Evolutionary conservation across 805 yeast genomes (phyloP), one percentile per base, ranked within the genome.

Genomic region (Nakazawaea wyomingensis): DNA sequence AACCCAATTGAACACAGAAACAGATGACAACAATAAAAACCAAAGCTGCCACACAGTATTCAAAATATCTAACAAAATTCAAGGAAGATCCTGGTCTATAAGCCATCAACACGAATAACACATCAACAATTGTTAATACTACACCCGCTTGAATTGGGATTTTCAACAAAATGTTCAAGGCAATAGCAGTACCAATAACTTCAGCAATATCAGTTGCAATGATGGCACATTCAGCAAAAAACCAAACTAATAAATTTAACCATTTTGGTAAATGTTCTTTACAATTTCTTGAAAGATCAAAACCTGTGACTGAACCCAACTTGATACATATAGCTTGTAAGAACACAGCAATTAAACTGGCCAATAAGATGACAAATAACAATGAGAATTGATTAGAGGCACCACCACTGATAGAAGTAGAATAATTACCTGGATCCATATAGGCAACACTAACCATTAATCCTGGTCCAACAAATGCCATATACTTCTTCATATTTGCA

Each of bases 161-260:
- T 40, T 59, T 61, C 36, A 70, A 40, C 45, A 72, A 59, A 33
- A 72, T 69, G 49, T 72, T 72, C 48, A 72, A 57, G 0, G 78
- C 76, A 44, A 71, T 64, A 11, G 76, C 76, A n/a, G 72, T 62
- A 43, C 78, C 78, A 43, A 72, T 71, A 29, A 72, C 78, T 51
- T 72, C 78, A 8, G 78, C 76, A n/a, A 71, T 60, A 55, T 72
- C 78, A 4, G 78, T 72, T 6, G 78, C 75, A 14, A 72, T 64
- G 34, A 72, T 71, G 41, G 76, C 76, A 50, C 62, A 57, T 51
- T 72, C 78, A 10, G 76, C 74, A 16, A 68, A 52, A 13, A 68
- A 37, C 68, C 74, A 72, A 4, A 72, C 41, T 4, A 48, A 35
- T 27, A 50, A 48, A 48, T 71, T 72, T 41, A 68, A 44, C 67